phyloP scores from a whole-genome alignment of 1,284 basidiomycete genomes.

The Pascua sp. region DNA sequence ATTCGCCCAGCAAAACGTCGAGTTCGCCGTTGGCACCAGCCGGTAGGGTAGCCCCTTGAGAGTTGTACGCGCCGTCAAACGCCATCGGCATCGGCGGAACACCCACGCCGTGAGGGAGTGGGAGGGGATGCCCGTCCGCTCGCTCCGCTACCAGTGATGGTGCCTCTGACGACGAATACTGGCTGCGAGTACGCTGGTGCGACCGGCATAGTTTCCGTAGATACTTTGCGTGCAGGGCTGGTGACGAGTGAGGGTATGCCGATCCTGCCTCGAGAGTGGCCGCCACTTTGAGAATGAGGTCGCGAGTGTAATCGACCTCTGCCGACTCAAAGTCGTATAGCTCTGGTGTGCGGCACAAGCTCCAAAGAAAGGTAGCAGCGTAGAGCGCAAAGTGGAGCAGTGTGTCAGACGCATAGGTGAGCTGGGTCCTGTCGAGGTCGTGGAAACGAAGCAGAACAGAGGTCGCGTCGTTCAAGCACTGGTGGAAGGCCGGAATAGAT shows the following conservation, averaged over 20 bases:
- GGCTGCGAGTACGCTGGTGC: background rate
- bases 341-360: constrained; percentile 25
- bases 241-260: constrained; percentile 30
- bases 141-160: too few relatives aligned
- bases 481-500: constrained; percentile 35
- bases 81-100: background rate
- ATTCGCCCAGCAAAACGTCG: constrained; percentile 29
- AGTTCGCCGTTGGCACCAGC: constrained; percentile 18
- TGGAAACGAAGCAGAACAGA: constrained; percentile 30
- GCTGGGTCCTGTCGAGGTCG: constrained; percentile 26
- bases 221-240: constrained; percentile 34
- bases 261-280: constrained; percentile 27
- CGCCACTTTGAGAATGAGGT: constrained; percentile 33
- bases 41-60: too few relatives aligned
- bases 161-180: constrained; percentile 1
- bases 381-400: constrained; percentile 41
- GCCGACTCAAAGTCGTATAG: constrained; percentile 30
- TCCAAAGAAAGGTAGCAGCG: constrained; percentile 35
- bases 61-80: background rate
- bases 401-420: constrained; percentile 38
- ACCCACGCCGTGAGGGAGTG: background rate
- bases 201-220: constrained; percentile 28
- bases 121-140: too few relatives aligned
- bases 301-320: constrained; percentile 35
- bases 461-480: constrained; percentile 33